phyloP scores from a whole-genome alignment of 2,329 filamentous ascomycete genomes.

The Penicillium italicum region DNA sequence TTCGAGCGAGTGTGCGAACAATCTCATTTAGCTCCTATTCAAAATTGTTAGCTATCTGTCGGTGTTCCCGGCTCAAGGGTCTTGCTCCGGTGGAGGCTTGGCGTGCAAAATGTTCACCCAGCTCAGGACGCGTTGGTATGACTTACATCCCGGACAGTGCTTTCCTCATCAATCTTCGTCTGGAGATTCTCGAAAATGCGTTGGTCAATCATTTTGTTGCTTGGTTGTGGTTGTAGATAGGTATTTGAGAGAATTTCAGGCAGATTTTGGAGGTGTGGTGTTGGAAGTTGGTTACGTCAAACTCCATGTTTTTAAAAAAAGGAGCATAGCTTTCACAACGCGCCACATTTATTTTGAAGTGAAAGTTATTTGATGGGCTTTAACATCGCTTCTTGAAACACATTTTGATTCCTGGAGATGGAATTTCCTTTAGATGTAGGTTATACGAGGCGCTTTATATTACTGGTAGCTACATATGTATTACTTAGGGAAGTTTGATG shows the following conservation, averaged over 20 bases:
- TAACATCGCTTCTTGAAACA: not conserved
- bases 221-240: conserved; percentile 1
- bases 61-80: conserved; percentile 5
- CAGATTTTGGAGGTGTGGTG: conserved; percentile 5
- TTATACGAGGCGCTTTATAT: not conserved
- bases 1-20: conserved; percentile 75
- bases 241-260: conserved; percentile 7
- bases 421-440: not conserved
- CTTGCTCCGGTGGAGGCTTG: conserved; percentile 18
- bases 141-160: conserved; percentile 68
- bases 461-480: not conserved
- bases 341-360: not conserved
- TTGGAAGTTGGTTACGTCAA: conserved; percentile 16
- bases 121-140: conserved; percentile 4
- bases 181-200: conserved; percentile 85
- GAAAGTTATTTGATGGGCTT: not conserved
- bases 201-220: conserved; percentile 64
- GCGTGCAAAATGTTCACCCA: conserved; percentile 18
- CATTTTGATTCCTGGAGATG: not conserved
- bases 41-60: conserved; percentile 10
- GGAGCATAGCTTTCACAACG: not conserved
- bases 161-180: conserved; percentile 83
- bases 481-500: not conserved
- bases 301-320: not conserved
- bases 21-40: conserved; percentile 71